Base-by-base conservation (phyloP, 2,329 filamentous ascomycete genomes). In the Conoideocrella luteorostrata region DNA sequence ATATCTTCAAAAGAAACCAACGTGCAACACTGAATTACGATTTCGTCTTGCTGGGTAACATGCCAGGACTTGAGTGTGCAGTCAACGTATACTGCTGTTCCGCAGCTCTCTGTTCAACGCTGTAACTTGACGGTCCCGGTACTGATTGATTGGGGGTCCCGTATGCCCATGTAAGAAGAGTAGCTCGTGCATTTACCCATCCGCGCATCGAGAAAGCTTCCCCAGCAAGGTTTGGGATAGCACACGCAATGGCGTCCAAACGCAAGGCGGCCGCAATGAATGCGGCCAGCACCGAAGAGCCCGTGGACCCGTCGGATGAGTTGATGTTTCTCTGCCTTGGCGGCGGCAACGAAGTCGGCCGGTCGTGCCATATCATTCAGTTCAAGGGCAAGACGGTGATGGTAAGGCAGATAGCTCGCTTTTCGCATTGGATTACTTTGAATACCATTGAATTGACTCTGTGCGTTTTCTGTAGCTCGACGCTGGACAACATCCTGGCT, bases 351-450 rank as follows among this genome's bases (percentile, higher is more conserved):
- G 93, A 98, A 68, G 93, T 98, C 49, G 93, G 93, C 43, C 78
- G 93, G 52, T 97, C 93, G 52, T 97, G 93, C 65, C 93, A 98
- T 63, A 95, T 98, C 56, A 82, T 98, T 47, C 89, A 97, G 60
- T 98, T 98, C 77, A 98, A 97, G 69, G 93, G 93, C 49, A 98
- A 98, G 68, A 97, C 91, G 5, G 88, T 98, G 54, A 98, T 98
- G 93, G 89, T 94, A 71, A 56, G 58, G 41, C 17, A 36, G 17
- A 20, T 12, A 3, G 10, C 12, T 17, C 5, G 21, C 29, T 24
- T 35, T 23, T 32, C 18, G 5, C 33, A 30, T 26, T 22, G 17
- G 18, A 30, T 15, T 29, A 18, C 13, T 38, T 7, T 22, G 10
- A 29, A 30, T 9, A 26, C 29, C 20, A 4, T 17, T 15, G 15